These are phyloP conservation scores for Astragalus glycyphyllos DNA, from an alignment of 306 rosid species.

Conservation along the genomic window DNA sequence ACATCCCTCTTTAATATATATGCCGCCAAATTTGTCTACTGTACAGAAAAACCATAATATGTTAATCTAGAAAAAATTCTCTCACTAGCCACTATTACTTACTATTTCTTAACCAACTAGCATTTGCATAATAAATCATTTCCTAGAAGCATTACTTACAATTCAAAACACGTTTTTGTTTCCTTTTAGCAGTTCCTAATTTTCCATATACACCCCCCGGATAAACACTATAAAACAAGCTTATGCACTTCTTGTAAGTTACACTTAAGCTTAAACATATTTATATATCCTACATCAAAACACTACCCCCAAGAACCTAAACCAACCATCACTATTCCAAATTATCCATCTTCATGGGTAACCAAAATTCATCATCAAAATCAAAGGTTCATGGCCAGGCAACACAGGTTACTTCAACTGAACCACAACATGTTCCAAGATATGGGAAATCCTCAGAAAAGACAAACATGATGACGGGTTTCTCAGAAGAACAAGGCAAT, in stretches of 20 bases:
- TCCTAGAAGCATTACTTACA: too few species aligned
- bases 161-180: too few species aligned
- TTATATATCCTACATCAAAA: background rate
- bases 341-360: conserved; percentile 27
- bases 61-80: too few species aligned
- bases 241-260: background rate
- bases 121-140: too few species aligned
- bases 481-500: background rate
- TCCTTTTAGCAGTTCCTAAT: too few species aligned
- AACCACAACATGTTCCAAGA: background rate
- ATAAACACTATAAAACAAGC: conserved; percentile 43
- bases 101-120: too few species aligned
- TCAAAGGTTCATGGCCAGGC: conserved; percentile 25
- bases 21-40: too few species aligned
- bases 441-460: background rate
- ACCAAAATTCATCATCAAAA: conserved; percentile 32
- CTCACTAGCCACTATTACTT: too few species aligned
- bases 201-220: background rate
- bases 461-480: background rate
- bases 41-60: too few species aligned
- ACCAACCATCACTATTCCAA: background rate
- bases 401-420: too few species aligned
- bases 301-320: background rate
- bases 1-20: too few species aligned
- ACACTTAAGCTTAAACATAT: conserved; percentile 21